Percentiles rank a stretch among this genome's conserved stretches.
phyloP scores from a whole-genome alignment of 2,329 filamentous ascomycete genomes.

The Cytospora paraplurivora region DNA sequence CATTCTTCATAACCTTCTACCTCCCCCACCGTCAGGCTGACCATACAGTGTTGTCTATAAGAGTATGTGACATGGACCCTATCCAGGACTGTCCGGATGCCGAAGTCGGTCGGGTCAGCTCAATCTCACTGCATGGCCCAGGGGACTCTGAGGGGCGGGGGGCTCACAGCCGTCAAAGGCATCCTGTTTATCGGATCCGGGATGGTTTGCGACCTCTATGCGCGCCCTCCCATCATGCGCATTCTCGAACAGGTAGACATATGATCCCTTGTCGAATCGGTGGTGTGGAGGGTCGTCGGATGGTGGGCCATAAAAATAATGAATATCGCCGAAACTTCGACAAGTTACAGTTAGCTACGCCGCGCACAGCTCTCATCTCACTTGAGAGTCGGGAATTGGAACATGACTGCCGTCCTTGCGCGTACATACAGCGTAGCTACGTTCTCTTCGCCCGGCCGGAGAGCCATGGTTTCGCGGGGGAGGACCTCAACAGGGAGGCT shows the following conservation, averaged over 20 bases:
- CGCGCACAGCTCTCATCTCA: not conserved
- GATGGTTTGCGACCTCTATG: constrained; percentile 74
- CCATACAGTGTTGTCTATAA: constrained; percentile 72
- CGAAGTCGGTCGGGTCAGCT: constrained; percentile 29
- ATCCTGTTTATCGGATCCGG: constrained; percentile 75
- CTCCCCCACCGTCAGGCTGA: constrained; percentile 66
- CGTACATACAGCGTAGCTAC: constrained; percentile 49
- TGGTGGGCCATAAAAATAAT: constrained; percentile 76
- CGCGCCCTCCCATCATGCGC: constrained; percentile 66
- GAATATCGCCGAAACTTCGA: constrained; percentile 72
- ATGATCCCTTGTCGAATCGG: constrained; percentile 77
- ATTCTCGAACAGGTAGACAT: constrained; percentile 80
- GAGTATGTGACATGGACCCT: constrained; percentile 67
- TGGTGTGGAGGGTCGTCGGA: constrained; percentile 71
- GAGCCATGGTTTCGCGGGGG: constrained; percentile 40
- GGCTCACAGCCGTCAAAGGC: constrained; percentile 74
- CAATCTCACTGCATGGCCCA: not conserved
- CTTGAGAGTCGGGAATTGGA: not conserved
- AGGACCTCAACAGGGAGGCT: not conserved
- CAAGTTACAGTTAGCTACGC: constrained; percentile 33
- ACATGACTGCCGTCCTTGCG: not conserved
- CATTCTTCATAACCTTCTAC: constrained; percentile 60
- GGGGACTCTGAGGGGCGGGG: not conserved
- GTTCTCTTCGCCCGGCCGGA: constrained; percentile 49
- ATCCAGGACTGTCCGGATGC: constrained; percentile 59